phyloP scores from a whole-genome alignment of 2,329 filamentous ascomycete genomes.

The Chalaropsis thielavioides region DNA sequence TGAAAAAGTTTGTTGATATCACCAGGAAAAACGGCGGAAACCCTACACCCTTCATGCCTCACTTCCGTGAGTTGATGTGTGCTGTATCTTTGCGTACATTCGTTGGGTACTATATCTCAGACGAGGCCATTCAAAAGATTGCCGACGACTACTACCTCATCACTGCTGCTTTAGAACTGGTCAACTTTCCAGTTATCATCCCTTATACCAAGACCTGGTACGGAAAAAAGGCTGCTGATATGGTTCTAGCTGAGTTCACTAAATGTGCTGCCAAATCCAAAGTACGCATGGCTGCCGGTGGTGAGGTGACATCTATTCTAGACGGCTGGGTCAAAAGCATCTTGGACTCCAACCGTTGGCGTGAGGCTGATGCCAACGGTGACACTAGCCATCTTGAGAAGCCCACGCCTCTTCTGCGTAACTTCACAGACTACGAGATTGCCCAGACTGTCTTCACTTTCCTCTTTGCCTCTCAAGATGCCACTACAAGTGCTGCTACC shows the following conservation, averaged over 20 bases:
- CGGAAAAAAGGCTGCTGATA: slow-evolving; percentile 86
- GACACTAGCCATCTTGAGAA: slow-evolving; percentile 57
- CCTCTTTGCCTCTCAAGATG: slow-evolving; percentile 93
- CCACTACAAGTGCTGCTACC: slow-evolving; percentile 81
- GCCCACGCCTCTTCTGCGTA: slow-evolving; percentile 66
- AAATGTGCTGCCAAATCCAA: slow-evolving; percentile 90
- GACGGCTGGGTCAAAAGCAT: slow-evolving; percentile 87
- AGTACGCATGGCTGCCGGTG: slow-evolving; percentile 77
- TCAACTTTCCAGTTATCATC: slow-evolving; percentile 95
- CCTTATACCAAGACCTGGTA: slow-evolving; percentile 95
- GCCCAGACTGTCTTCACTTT: slow-evolving; percentile 90
- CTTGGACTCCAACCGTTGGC: slow-evolving; percentile 70
- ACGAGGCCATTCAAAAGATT: slow-evolving; percentile 83
- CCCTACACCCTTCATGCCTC: slow-evolving; percentile 74
- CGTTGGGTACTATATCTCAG: slow-evolving; percentile 85
- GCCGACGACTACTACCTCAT: slow-evolving; percentile 95
- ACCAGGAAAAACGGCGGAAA: slow-evolving; percentile 58
- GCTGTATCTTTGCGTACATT: slow-evolving; percentile 94
- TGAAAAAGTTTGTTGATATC: slow-evolving; percentile 60
- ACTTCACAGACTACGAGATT: slow-evolving; percentile 84
- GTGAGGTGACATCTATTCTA: slow-evolving; percentile 81
- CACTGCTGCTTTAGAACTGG: slow-evolving; percentile 85
- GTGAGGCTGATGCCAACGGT: slow-evolving; percentile 61
- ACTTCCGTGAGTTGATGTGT: slow-evolving; percentile 89
- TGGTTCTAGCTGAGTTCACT: slow-evolving; percentile 78